Conservation (phyloP, 1,139 yeast species). For the Blastobotrys arbuscula region DNA sequence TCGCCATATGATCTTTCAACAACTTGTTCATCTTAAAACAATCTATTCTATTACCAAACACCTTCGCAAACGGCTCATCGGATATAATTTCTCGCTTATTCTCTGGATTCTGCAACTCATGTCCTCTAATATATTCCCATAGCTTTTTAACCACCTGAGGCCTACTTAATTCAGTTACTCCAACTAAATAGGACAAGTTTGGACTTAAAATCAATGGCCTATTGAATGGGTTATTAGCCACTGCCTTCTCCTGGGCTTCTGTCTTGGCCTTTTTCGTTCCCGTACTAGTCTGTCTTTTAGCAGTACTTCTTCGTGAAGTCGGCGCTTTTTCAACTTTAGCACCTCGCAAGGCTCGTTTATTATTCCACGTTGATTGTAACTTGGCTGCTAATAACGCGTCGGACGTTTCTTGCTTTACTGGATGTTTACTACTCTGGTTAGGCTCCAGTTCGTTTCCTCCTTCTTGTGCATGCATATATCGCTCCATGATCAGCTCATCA, state of each 20-base stretch:
- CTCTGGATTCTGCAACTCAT: conserved; percentile 61
- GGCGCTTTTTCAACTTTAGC: conserved; percentile 1
- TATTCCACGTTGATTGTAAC: conserved; percentile 36
- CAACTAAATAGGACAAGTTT: conserved; percentile 45
- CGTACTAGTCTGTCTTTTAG: not conserved
- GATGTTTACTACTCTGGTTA: no score
- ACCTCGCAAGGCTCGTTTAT: conserved; percentile 20
- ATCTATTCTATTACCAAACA: conserved; percentile 51
- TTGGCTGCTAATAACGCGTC: conserved; percentile 46
- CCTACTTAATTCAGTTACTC: conserved; percentile 46
- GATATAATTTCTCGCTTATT: conserved; percentile 65
- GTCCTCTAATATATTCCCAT: conserved; percentile 67
- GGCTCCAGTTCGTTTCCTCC: no score
- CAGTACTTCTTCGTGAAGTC: not conserved
- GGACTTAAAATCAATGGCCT: conserved; percentile 42
- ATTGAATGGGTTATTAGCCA: conserved; percentile 19
- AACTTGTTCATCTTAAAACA: conserved; percentile 67
- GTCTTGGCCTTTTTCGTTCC: not conserved
- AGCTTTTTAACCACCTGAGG: conserved; percentile 66
- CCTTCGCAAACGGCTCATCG: conserved; percentile 53
- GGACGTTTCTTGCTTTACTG: conserved; percentile 22
- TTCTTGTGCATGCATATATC: conserved; percentile 47
- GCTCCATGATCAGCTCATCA: conserved; percentile 53
- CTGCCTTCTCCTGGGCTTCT: not conserved
- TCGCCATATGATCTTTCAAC: conserved; percentile 47